Base-by-base conservation (phyloP, 768 basidiomycete species). In the Leccinum fibrillosum region DNA sequence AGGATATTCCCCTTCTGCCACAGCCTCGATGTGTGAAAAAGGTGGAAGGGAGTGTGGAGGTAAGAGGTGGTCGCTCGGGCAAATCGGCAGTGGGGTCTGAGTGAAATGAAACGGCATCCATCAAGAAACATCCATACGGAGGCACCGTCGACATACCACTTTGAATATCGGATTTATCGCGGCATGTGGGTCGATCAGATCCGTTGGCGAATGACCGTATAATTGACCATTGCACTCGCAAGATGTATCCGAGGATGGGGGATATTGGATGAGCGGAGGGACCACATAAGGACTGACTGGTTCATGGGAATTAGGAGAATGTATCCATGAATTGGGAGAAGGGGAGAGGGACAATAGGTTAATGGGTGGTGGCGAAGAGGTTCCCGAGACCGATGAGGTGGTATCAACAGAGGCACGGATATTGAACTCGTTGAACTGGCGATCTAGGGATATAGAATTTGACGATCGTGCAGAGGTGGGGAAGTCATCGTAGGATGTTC, bases 151-250 rank as follows among this genome's bases (percentile, higher is more conserved):
- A 84, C 91, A 79, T 76, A 92, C 91, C 78, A 93, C 90, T 83
- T 90, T 88, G 80, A 93, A 93, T 70, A 92, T 92, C 28, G 91
- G 89, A 72, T 93, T 91, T 68, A 92, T 89, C 34, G 79, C 81
- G 49, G 86, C 82, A 68, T 86, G 86, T 37, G 89, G 79, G 15
- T 82, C 82, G 54, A 80, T 74, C 49, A 80, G 79, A 35, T 87
- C 81, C 63, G 83, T 85, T 52, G 86, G 81, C 17, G 86, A 84
- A 65, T 83, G 81, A 49, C 81, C 81, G 62, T 77, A 75, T 42
- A 76, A 64, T 58, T 79, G 78, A 35, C 79, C 79, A 66, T 80
- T 76, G 64, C 80, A 72, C 56, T 88, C 86, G 65, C 78, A 81
- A 21, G 83, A 72, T 57, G 71, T 77, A 48, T 65, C 70, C 19